Percentiles rank a stretch among this genome's conserved stretches.
phyloP scores from a whole-genome alignment of 2,329 filamentous ascomycete genomes.

The Aspergillus sp. region DNA sequence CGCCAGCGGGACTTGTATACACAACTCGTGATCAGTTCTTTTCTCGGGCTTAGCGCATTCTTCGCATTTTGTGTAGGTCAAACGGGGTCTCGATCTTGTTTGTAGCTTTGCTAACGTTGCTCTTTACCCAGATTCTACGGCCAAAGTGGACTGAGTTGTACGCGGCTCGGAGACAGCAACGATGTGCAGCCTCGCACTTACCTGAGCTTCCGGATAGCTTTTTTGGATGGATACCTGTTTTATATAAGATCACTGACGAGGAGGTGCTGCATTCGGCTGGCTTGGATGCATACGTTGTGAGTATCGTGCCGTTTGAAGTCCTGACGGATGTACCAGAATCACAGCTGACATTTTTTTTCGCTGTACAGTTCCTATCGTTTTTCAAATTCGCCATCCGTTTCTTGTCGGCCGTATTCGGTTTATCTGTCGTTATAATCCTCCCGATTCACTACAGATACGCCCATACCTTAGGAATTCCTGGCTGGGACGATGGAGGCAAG shows the following conservation, averaged over 20 bases:
- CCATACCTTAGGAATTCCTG: slow-evolving; percentile 40
- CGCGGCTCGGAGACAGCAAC: slow-evolving; percentile 78
- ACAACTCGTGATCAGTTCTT: slow-evolving; percentile 44
- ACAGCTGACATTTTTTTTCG: background rate
- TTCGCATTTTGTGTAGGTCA: slow-evolving; percentile 43
- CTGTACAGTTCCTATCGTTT: slow-evolving; percentile 73
- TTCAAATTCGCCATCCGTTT: slow-evolving; percentile 94
- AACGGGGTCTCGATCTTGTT: background rate
- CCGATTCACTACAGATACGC: slow-evolving; percentile 76
- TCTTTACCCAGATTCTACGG: slow-evolving; percentile 63
- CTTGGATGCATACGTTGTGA: slow-evolving; percentile 86
- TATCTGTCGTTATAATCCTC: slow-evolving; percentile 75
- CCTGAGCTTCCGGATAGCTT: slow-evolving; percentile 79
- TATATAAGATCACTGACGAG: slow-evolving; percentile 83
- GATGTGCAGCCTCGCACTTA: slow-evolving; percentile 61
- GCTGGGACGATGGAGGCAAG: slow-evolving; percentile 32
- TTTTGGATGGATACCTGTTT: slow-evolving; percentile 87
- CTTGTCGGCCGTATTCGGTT: slow-evolving; percentile 74
- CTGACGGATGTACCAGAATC: background rate
- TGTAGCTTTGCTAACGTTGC: slow-evolving; percentile 10
- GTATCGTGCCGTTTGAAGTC: slow-evolving; percentile 25
- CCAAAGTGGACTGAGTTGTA: slow-evolving; percentile 92
- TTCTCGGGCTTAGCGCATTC: slow-evolving; percentile 43
- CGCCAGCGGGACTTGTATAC: slow-evolving; percentile 41
- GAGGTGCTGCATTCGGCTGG: slow-evolving; percentile 87